Conservation (phyloP, 2,329 filamentous ascomycete species). For the Pseudocercospora pini-densiflorae region DNA sequence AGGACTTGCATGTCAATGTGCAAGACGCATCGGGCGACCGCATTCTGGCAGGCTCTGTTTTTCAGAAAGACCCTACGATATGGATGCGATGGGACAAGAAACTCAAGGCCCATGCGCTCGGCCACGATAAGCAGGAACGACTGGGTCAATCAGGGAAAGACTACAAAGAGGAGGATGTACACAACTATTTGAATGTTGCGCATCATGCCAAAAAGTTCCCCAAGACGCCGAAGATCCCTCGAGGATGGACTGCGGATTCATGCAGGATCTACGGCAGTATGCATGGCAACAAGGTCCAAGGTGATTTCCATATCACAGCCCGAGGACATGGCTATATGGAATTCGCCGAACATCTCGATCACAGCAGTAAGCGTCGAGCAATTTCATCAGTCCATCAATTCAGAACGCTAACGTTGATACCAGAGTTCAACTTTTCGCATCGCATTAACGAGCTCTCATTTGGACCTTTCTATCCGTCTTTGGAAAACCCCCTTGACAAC, state of each 20-base stretch:
- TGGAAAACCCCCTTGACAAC: slow-evolving; percentile 91
- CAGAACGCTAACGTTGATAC: slow-evolving; percentile 11
- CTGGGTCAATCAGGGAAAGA: slow-evolving; percentile 57
- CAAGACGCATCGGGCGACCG: slow-evolving; percentile 94
- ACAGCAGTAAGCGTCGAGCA: slow-evolving; percentile 64
- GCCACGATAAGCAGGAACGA: slow-evolving; percentile 64
- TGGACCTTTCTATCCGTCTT: slow-evolving; percentile 92
- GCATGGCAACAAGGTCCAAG: slow-evolving; percentile 95
- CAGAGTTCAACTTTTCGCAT: slow-evolving; percentile 97
- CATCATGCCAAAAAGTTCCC: slow-evolving; percentile 66
- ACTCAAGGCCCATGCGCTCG: slow-evolving; percentile 60
- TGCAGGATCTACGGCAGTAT: slow-evolving; percentile 90
- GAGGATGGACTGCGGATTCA: slow-evolving; percentile 63
- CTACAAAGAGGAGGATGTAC: slow-evolving; percentile 80
- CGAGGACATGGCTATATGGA: slow-evolving; percentile 93
- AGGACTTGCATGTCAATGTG: slow-evolving; percentile 91
- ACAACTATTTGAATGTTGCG: slow-evolving; percentile 81
- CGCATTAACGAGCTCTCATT: slow-evolving; percentile 96
- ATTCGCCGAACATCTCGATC: slow-evolving; percentile 78
- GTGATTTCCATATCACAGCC: slow-evolving; percentile 97
- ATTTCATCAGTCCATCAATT: background rate
- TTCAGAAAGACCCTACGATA: slow-evolving; percentile 76
- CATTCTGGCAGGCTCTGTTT: slow-evolving; percentile 76
- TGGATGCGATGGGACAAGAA: slow-evolving; percentile 85
- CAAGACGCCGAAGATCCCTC: slow-evolving; percentile 71